Evolutionary conservation across 345 rosid genomes (phyloP), one percentile per base, ranked within the genome.

Genomic region (Populus nigra): DNA sequence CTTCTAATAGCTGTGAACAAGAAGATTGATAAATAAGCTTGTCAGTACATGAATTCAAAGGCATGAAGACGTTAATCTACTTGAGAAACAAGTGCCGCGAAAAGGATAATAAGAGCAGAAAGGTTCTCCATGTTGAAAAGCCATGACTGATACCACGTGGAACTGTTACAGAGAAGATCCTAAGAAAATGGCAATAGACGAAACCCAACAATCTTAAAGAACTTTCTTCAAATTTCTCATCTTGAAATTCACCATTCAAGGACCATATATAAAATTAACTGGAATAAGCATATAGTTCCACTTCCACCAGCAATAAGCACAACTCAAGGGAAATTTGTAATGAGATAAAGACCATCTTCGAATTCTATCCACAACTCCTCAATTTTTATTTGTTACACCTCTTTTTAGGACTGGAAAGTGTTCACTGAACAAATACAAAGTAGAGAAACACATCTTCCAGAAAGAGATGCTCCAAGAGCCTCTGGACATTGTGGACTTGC

Each of bases 1-100:
- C 98, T 85, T 96, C 99, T 79, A 96, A 86, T 68, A 96, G 88
- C 99, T 96, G 88, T 55, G 25, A 17, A 25, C 57, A 76, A 61
- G 5, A 68, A 68, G 45, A 76, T 59, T 25, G 25, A 3, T 47
- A 47, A 15, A 15, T 47, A 47, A 47, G 53, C 53, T 4, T 47
- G 53, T 47, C 53, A 38, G 22, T 66, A 33, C 23, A 23, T 36
- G 27, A 62, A 41, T 2, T 63, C 67, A 73, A 39, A 36, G 49
- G 73, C 18, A n/a, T 38, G 33, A 41, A 35, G 36, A 29, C 23
- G 9, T 20, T 59, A 59, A 11, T n/a, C 38, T 72, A 4, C 38
- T 33, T 50, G 31, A 10, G 38, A 36, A 43, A 18, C 22, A 53
- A 53, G 17, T 55, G 57, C 45, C 8, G 33, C n/a, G 20, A 72